Conservation (phyloP, 768 basidiomycete species). For the Pleurotus eryngii region DNA sequence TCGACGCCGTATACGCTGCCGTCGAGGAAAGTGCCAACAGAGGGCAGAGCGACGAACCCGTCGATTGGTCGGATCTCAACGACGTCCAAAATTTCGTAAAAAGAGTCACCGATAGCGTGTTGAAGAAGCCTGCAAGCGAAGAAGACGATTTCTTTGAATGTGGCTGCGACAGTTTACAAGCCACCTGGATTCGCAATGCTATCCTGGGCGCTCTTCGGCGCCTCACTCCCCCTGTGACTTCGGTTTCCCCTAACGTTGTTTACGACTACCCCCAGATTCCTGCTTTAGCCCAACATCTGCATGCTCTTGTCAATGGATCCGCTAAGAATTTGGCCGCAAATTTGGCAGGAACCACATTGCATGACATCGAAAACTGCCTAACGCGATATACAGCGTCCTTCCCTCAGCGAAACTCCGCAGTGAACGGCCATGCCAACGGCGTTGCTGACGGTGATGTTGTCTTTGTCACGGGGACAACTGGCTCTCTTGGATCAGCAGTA, state of each 20-base stretch:
- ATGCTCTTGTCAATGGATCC: conserved; percentile 14
- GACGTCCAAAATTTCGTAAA: conserved; percentile 22
- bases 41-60: conserved; percentile 7
- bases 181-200: conserved; percentile 22
- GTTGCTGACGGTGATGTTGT: neutral
- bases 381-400: neutral
- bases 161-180: conserved; percentile 29
- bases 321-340: conserved; percentile 9
- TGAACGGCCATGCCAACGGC: neutral
- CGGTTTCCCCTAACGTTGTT: conserved; percentile 15
- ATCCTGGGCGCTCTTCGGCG: conserved; percentile 13
- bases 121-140: conserved; percentile 20
- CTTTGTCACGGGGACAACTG: conserved; percentile 25
- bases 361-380: neutral
- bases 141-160: conserved; percentile 26
- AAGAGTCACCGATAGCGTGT: conserved; percentile 23
- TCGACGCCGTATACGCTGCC: conserved; percentile 30
- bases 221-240: conserved; percentile 10
- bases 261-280: conserved; percentile 8
- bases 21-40: conserved; percentile 6
- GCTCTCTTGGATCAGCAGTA: conserved; percentile 22
- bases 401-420: neutral
- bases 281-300: neutral
- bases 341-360: neutral
- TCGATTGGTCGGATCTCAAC: conserved; percentile 11